Evolutionary conservation across 495 filamentous ascomycete genomes (phyloP), one percentile per base, ranked within the genome.

Genomic region (Delitschia confertaspora): DNA sequence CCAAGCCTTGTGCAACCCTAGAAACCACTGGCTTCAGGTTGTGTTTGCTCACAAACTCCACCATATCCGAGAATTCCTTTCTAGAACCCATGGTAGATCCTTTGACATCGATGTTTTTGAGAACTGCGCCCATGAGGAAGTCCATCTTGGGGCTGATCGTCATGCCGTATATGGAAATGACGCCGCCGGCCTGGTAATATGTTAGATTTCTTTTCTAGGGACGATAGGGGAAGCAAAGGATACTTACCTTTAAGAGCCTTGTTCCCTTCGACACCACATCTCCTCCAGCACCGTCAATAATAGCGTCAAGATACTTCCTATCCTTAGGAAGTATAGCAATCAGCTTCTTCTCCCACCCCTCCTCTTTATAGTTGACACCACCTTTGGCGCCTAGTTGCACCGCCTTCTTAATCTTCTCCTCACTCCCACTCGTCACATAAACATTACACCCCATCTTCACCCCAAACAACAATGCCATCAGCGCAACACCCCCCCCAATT

Each of bases 21-120:
- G 56, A 60, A 8, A 68, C 51, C 10, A 66, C 51, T n/a, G 65
- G 65, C 40, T 47, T 53, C 31, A 68, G 29, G 11, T 62, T 48
- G 38, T 62, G 61, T 25, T 51, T 26, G 16, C 42, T 45, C 10
- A 66, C 60, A 41, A 68, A 68, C 29, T 53, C 40, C 3, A 68
- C 56, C 65, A 68, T 68, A 19, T 66, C 63, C 6, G 61, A 57
- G 39, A 68, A 68, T 37, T 68, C 65, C 42, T 65, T 65, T 32
- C 65, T 30, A n/a, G 63, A 66, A 14, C 65, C 65, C 65, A 68
- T 68, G n/a, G 65, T 68, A 14, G 58, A 61, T 33, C 63, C 63
- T 6, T 53, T 52, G 3, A 68, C 33, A 25, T 68, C 65, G 37
- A 68, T 61, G 46, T 68, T 68, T 47, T 61, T 61, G 25, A 68